Base-by-base conservation (phyloP, 306 rosid species). In the Prunus mume region DNA sequence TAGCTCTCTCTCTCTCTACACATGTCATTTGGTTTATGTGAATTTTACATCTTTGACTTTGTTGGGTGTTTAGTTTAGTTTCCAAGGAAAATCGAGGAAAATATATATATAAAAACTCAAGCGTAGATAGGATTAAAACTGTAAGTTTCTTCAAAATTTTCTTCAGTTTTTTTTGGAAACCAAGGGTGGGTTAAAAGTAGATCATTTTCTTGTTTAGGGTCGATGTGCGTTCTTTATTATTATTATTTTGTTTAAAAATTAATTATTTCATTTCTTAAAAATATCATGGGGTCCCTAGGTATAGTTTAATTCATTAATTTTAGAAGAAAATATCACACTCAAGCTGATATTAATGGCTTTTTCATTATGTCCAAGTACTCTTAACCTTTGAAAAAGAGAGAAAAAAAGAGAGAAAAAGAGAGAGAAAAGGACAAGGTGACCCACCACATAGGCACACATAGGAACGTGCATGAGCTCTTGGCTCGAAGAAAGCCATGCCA, bases 381-480 rank as follows among this genome's bases (percentile, higher is more conserved):
- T 70, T 69, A 63, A 69, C 62, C 62, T 50, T 58, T 15, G 14
- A 20, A 38, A 64, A 73, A 4, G 18, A 47, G 43, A 38, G 43
- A 60, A 75, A 38, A 45, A 6, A n/a, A 28, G 14, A 51, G 24
- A 0, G 43, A 60, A 75, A 38, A 45, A 6, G 14, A 28, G 14
- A 51, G 24, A 0, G 3, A 56, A 81, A 81, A 62, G 64, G 38
- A 13, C 62, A 49, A 67, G 60, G 60, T 75, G 82, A 76, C 85
- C 88, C 88, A 85, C 86, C 81, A 75, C 45, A 15, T 18, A 3
- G 22, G 68, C 77, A 73, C 43, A 45, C 3, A 3, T 41, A 56
- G 25, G 89, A 85, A 91, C 81, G 80, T 80, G 86, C 74, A 88
- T 75, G 75, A 85, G 91, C 91, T 79, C 91, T 76, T 66, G 91